Evolutionary conservation across 2,329 filamentous ascomycete species (phyloP), one percentile per base, ranked within the genome.

Genomic region (Ophiocordyceps camponoti-leonardi): DNA sequence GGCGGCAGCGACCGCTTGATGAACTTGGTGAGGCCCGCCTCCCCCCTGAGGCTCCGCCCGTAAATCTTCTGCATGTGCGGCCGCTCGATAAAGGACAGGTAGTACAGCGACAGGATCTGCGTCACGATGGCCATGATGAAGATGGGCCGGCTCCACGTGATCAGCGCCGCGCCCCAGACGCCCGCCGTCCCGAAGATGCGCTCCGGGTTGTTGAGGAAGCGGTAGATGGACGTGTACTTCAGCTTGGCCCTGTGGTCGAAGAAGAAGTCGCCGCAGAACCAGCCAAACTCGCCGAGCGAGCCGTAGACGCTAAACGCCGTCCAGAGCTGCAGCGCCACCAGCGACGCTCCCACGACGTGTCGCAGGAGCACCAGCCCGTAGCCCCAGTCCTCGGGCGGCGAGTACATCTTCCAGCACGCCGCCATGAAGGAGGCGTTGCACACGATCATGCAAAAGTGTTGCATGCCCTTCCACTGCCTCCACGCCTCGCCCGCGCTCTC

Each of bases 191-290:
- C 92, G 51, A 98, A 81, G 37, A 96, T 81, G 47, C 90, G 82
- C 62, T 98, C 92, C 0, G 92, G 92, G 57, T 96, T 98, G 67
- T 98, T 98, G 52, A 98, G 71, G 65, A 94, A 98, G 43, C 92
- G 86, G 62, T 98, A 98, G 56, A 98, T 98, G 50, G 90, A 93
- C 53, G 83, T 87, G 64, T 98, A 98, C 1, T 86, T 96, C 49
- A 96, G 72, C 64, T 92, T 94, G 13, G 82, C 81, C 12, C 81
- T 77, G 42, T 86, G 82, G 49, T 95, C 86, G 59, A 92, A 95
- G 71, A 98, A 96, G 69, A 96, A 98, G 60, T 98, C 92, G 18
- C 92, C 92, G 58, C 88, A 96, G 69, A 96, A 96, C 90, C 90
- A 98, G 54, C 92, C 92, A 56, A 96, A 98, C 58, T 98, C 92